These are phyloP conservation scores for Coemansia sp. DNA, from an alignment of 192 early-diverging fungal species.

Conservation along the genomic window DNA sequence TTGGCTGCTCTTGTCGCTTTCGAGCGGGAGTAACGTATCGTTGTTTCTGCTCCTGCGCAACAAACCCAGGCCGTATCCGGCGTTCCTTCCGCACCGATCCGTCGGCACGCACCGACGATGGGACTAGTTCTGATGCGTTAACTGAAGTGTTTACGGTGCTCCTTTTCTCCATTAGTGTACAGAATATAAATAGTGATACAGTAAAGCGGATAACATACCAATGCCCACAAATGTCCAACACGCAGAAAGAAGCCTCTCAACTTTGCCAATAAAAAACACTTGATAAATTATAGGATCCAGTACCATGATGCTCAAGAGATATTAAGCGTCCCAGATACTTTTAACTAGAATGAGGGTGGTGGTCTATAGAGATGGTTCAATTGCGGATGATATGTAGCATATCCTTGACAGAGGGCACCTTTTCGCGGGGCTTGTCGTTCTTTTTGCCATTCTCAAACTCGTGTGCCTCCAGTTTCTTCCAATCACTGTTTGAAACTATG, in stretches of 20 bases:
- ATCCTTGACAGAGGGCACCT: conserved; percentile 61
- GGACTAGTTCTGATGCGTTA: neutral
- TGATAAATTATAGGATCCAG: too few species aligned
- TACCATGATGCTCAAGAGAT: too few species aligned
- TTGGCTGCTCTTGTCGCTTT: neutral
- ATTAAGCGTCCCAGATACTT: too few species aligned
- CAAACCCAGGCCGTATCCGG: neutral
- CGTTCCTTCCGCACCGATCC: neutral
- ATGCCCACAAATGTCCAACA: too few species aligned
- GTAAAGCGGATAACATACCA: too few species aligned
- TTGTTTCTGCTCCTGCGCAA: neutral
- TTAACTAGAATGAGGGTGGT: too few species aligned
- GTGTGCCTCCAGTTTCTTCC: conserved; percentile 77
- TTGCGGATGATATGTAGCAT: conserved; percentile 58
- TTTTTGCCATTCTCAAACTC: conserved; percentile 66
- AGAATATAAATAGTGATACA: neutral
- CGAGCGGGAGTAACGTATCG: neutral
- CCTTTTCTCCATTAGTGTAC: neutral
- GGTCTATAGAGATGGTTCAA: neutral
- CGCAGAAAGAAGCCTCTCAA: too few species aligned
- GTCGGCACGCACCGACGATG: neutral
- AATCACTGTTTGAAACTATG: conserved; percentile 69
- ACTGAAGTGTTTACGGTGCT: neutral
- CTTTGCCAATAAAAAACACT: too few species aligned
- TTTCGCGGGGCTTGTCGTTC: conserved; percentile 82